Percentiles rank a stretch among this genome's conserved stretches.
Evolutionary conservation across 768 basidiomycete genomes (phyloP).

Genomic region (Auricularia sp.): DNA sequence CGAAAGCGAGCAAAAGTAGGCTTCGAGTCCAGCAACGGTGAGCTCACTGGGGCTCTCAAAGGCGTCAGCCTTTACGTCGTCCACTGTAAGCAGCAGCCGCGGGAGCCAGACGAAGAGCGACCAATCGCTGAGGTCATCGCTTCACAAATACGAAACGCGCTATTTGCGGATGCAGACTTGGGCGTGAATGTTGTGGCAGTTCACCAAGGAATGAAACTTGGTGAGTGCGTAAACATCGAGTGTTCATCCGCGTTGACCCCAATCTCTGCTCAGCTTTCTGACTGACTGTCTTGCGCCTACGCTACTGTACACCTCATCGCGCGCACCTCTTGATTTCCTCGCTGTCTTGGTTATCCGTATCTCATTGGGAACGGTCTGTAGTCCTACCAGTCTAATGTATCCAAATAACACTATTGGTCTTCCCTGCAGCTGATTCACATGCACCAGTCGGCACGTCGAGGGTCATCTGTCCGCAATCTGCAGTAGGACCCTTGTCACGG

Average conservation of each 20-base stretch:
- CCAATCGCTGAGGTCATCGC: conserved; percentile 61
- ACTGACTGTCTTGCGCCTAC: background rate
- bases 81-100: conserved; percentile 83
- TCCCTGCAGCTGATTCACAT: background rate
- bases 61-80: conserved; percentile 49
- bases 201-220: conserved; percentile 72
- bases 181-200: conserved; percentile 64
- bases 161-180: conserved; percentile 51
- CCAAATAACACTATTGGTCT: background rate
- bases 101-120: conserved; percentile 35
- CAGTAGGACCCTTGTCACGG: too few species aligned
- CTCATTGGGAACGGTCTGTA: background rate
- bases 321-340: background rate
- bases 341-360: background rate
- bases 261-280: background rate
- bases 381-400: background rate
- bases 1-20: background rate
- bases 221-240: conserved; percentile 34
- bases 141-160: conserved; percentile 48
- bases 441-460: background rate
- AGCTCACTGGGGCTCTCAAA: background rate
- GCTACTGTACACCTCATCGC: background rate
- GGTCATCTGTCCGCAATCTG: background rate
- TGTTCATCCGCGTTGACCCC: background rate
- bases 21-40: background rate